Conservation (phyloP, 257 asterid species). For the Nyctanthes arbortristis region DNA sequence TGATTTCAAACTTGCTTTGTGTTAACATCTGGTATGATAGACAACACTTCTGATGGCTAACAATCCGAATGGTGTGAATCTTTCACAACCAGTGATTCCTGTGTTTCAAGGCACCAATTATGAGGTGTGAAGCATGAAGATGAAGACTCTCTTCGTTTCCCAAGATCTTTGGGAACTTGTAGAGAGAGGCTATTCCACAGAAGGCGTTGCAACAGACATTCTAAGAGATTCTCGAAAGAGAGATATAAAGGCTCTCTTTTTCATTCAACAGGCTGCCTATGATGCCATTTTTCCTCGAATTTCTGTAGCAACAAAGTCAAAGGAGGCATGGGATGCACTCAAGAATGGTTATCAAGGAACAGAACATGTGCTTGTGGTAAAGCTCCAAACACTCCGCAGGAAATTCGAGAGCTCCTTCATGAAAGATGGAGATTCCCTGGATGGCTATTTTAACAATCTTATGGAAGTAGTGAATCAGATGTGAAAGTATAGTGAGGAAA, state of each 20-base stretch:
- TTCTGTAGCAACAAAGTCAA: too few relatives aligned
- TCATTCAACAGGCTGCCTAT: background rate
- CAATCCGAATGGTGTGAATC: too few relatives aligned
- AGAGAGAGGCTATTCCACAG: background rate
- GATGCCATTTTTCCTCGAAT: constrained; percentile 1
- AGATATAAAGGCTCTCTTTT: constrained; percentile 15
- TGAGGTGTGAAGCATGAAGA: background rate
- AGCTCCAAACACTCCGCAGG: too few relatives aligned
- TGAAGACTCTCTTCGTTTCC: background rate
- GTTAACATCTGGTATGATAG: too few relatives aligned
- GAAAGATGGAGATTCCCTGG: too few relatives aligned
- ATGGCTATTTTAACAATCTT: background rate
- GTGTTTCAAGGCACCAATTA: background rate
- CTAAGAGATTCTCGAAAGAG: constrained; percentile 3
- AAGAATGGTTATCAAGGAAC: too few relatives aligned
- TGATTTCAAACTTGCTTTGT: too few relatives aligned
- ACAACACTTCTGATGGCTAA: too few relatives aligned
- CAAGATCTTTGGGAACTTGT: constrained; percentile 5
- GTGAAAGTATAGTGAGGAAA: background rate
- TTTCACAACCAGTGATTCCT: background rate
- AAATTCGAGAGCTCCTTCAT: too few relatives aligned
- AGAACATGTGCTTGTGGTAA: too few relatives aligned
- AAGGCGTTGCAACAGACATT: background rate
- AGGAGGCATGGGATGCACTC: too few relatives aligned
- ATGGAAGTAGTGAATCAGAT: background rate